Evolutionary conservation across 2,329 filamentous ascomycete genomes (phyloP), one percentile per base, ranked within the genome.

Genomic region (Pyrenophora teres): DNA sequence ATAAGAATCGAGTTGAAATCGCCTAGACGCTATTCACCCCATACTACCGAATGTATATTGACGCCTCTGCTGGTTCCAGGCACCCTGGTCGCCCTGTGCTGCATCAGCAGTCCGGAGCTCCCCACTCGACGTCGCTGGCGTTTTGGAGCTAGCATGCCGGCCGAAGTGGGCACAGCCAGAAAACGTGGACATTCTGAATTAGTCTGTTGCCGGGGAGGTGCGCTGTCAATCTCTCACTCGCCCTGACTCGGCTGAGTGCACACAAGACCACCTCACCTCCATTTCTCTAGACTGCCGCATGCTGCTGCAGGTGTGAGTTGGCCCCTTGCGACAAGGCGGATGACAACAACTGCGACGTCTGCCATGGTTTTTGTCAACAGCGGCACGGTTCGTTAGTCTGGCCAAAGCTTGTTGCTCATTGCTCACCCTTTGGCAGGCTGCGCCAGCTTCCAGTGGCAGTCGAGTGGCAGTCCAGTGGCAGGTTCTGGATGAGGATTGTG

Each of bases 11-110:
- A 46, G 60, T 57, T 57, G 49, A 58, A 55, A 55, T 55, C 56
- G 68, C 65, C 68, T 62, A 71, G 69, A 70, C 68, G 67, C 69
- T 64, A 71, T 71, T 72, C 68, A 72, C 69, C 65, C 69, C 70
- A 71, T 69, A 70, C 66, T 68, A 67, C 63, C 50, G 57, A 60
- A 50, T 54, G 56, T 59, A 60, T 59, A 66, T 56, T 63, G 45
- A 63, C 57, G 65, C 67, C 64, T 62, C 62, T 67, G 64, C 63
- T 63, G 48, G 65, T 56, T 47, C 65, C 67, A 61, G 65, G 64
- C 43, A 57, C 65, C 70, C 69, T 60, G 60, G 65, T 56, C 55
- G 30, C 52, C 47, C 27, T 30, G 59, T 55, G 62, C 64, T 69
- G 65, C 67, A 72, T 72, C 66, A 72, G 62, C 68, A 69, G 64